Evolutionary conservation across 768 basidiomycete genomes (phyloP).

Genomic region (Tricholoma flavovirens): DNA sequence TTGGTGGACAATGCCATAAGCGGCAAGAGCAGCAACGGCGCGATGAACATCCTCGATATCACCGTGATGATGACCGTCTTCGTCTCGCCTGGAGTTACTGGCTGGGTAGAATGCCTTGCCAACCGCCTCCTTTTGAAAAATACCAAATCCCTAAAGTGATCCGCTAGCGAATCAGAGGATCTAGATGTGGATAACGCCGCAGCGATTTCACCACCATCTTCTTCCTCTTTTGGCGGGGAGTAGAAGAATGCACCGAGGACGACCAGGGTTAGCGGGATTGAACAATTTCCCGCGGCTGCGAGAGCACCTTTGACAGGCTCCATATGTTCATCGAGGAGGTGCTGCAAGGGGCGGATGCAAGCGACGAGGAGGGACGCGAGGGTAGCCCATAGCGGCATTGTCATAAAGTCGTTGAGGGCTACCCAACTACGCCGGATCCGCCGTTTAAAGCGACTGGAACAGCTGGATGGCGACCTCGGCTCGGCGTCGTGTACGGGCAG

Average conservation of each 20-base stretch:
- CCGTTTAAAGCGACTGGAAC: conserved; percentile 20
- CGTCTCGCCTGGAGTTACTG: conserved; percentile 58
- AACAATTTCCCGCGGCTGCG: conserved; percentile 63
- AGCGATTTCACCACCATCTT: background rate
- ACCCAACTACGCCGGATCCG: conserved; percentile 26
- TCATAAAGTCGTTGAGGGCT: conserved; percentile 71
- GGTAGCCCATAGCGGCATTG: conserved; percentile 81
- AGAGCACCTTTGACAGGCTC: conserved; percentile 65
- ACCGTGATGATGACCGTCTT: conserved; percentile 81
- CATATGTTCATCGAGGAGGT: conserved; percentile 56
- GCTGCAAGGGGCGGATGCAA: conserved; percentile 69
- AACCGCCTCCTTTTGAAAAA: conserved; percentile 19
- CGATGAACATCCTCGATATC: conserved; percentile 81
- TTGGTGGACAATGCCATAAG: conserved; percentile 59
- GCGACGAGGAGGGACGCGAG: conserved; percentile 72
- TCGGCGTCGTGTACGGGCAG: conserved; percentile 7
- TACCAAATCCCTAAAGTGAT: conserved; percentile 40
- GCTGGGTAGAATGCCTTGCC: conserved; percentile 7
- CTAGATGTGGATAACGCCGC: conserved; percentile 2
- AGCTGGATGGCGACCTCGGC: conserved; percentile 1
- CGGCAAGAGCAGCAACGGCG: conserved; percentile 74
- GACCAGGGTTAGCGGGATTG: conserved; percentile 84
- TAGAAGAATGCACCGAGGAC: conserved; percentile 94
- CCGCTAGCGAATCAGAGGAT: conserved; percentile 31
- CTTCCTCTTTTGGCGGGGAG: conserved; percentile 27